phyloP scores from a whole-genome alignment of 345 rosid genomes.

The Orychophragmus violaceus region DNA sequence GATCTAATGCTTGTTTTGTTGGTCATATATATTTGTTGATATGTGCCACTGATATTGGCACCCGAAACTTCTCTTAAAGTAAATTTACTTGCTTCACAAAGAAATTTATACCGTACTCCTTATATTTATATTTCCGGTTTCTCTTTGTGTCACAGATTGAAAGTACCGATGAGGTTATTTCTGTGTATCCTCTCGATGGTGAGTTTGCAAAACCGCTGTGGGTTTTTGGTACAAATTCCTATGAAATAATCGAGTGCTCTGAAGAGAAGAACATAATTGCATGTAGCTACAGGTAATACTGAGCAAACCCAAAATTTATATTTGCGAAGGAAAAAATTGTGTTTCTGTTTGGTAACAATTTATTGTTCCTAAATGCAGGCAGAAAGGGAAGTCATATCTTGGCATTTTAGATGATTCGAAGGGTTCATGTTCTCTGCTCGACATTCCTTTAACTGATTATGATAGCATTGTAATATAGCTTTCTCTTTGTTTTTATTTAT shows the following conservation, averaged over 20 bases:
- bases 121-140: neutral
- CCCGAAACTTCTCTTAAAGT: too few relatives aligned
- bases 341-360: constrained; percentile 2
- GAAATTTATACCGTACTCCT: neutral
- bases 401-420: constrained; percentile 61
- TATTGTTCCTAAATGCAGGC: constrained; percentile 48
- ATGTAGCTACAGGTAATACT: constrained; percentile 71
- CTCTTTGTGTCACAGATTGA: constrained; percentile 48
- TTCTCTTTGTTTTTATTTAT: constrained; percentile 18
- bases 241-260: constrained; percentile 53
- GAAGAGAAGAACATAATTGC: constrained; percentile 60
- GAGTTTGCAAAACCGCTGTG: constrained; percentile 86
- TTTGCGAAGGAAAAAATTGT: constrained; percentile 35
- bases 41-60: too few relatives aligned
- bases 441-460: constrained; percentile 84
- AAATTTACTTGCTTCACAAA: too few relatives aligned
- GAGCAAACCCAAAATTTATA: constrained; percentile 8
- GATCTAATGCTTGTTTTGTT: neutral
- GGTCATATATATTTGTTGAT: too few relatives aligned
- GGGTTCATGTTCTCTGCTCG: constrained; percentile 62
- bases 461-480: constrained; percentile 63
- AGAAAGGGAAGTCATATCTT: constrained; percentile 80
- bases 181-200: constrained; percentile 58
- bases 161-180: constrained; percentile 7
- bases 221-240: constrained; percentile 79